These are phyloP conservation scores for Danielia oregonensis DNA, from an alignment of 805 yeast species.

Conservation along the genomic window DNA sequence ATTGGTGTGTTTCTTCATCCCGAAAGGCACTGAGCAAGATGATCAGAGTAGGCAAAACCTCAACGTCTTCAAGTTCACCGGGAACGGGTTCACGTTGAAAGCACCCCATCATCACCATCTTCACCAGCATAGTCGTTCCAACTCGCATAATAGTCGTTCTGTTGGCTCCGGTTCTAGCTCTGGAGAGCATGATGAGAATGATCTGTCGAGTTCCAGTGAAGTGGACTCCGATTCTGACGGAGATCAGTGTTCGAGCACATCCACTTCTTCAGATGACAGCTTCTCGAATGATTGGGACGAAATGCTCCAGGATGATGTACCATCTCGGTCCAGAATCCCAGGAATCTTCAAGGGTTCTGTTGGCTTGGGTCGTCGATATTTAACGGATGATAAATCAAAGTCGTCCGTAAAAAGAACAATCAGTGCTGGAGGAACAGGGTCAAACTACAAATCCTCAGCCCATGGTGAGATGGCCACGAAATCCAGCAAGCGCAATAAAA, in stretches of 20 bases:
- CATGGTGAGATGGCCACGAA: slow-evolving; percentile 32
- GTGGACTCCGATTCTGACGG: slow-evolving; percentile 16
- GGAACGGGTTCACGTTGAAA: slow-evolving; percentile 42
- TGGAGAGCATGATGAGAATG: slow-evolving; percentile 8
- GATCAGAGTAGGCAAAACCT: slow-evolving; percentile 43
- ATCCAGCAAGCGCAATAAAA: slow-evolving; percentile 17
- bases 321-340: slow-evolving; percentile 49
- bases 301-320: slow-evolving; percentile 54
- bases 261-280: slow-evolving; percentile 49
- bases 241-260: slow-evolving; percentile 2
- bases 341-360: slow-evolving; percentile 42
- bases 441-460: slow-evolving; percentile 34
- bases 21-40: slow-evolving; percentile 36
- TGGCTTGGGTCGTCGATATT: slow-evolving; percentile 34
- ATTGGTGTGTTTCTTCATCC: slow-evolving; percentile 77
- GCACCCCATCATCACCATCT: slow-evolving; percentile 14
- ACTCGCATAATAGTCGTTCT: neutral
- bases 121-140: neutral
- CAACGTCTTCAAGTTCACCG: slow-evolving; percentile 41
- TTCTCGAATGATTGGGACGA: slow-evolving; percentile 69
- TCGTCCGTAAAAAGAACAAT: slow-evolving; percentile 31
- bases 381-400: slow-evolving; percentile 20
- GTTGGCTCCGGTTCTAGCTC: neutral
- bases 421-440: slow-evolving; percentile 36
- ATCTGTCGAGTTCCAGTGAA: slow-evolving; percentile 11